Base-by-base conservation (phyloP, 1,139 yeast genomes). In the Pichia sp. region DNA sequence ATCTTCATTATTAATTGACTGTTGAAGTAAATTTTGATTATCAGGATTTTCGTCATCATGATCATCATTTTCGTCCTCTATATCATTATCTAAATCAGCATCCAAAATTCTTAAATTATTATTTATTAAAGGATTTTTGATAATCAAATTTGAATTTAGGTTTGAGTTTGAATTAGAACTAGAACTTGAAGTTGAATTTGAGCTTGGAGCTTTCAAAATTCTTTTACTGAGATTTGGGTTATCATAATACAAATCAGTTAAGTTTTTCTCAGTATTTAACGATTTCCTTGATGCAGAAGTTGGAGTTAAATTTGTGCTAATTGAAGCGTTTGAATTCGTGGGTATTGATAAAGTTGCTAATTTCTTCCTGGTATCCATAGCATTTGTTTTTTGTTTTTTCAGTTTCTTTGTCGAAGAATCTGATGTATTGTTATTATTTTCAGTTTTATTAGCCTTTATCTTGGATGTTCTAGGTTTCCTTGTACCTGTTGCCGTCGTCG, bases 401-500 rank as follows among this genome's bases (percentile, higher is more conserved):
- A 11, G 10, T 27, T 31, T 38, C 11, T 30, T 42, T 36, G 46
- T 14, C 16, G 46, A 46, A 11, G 49, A 19, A 11, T 19, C 41
- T 2, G 53, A 19, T 29, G 45, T 19, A 11, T 10, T 19, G 19
- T 34, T 34, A 4, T n/a, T 34, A 10, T 34, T 33, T 25, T 18
- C 50, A 28, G 38, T 38, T 31, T 16, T 38, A 16, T 39, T 34
- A 3, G 45, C 28, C 33, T 39, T 29, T 25, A 43, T 22, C 36
- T 51, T 49, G 18, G 45, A 44, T 13, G 44, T 16, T 18, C 52
- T 43, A 16, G 46, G 53, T 53, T 58, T 62, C 62, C 62, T 60
- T 27, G 56, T 53, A 8, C 64, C 58, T 1, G 63, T 60, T n/a
- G 67, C 67, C 31, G 81, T 80, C 9, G 81, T 72, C 0, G 91